These are phyloP conservation scores for Rhodamnia argentea DNA, from an alignment of 345 rosid species.

Conservation along the genomic window DNA sequence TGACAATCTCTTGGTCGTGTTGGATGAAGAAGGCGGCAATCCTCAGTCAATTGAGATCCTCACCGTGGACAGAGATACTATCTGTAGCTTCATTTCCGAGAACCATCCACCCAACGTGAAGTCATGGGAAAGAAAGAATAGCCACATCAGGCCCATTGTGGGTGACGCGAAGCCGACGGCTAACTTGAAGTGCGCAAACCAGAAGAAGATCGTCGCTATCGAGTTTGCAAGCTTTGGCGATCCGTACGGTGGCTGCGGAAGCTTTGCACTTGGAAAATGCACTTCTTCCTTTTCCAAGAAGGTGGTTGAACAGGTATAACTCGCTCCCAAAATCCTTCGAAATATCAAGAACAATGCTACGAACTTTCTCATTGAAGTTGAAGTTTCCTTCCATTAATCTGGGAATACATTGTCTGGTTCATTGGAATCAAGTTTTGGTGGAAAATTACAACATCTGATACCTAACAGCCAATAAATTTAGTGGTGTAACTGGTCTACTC, in stretches of 20 bases:
- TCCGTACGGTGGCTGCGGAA: constrained; percentile 21
- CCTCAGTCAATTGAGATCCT: constrained; percentile 48
- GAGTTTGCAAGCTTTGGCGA: constrained; percentile 32
- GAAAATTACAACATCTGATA: neutral
- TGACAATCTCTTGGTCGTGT: constrained; percentile 48
- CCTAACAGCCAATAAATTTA: neutral
- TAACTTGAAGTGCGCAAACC: constrained; percentile 13
- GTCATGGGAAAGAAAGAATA: constrained; percentile 19
- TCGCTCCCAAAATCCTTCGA: neutral
- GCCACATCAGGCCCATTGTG: constrained; percentile 4
- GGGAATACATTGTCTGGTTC: neutral
- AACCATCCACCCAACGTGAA: constrained; percentile 16
- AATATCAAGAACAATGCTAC: neutral
- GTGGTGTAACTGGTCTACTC: neutral
- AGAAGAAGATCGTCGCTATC: constrained; percentile 10
- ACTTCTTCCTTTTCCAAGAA: constrained; percentile 9
- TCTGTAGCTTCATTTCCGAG: constrained; percentile 20
- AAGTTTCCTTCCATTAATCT: neutral
- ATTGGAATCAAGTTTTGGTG: neutral
- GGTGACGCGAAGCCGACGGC: constrained; percentile 9
- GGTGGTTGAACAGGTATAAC: constrained; percentile 21
- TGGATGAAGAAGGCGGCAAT: constrained; percentile 58
- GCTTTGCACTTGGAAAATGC: constrained; percentile 14
- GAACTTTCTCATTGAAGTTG: neutral
- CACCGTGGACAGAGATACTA: constrained; percentile 37